Evolutionary conservation across 164 flowering plant genomes (phyloP).

Genomic region (Piper betle): DNA sequence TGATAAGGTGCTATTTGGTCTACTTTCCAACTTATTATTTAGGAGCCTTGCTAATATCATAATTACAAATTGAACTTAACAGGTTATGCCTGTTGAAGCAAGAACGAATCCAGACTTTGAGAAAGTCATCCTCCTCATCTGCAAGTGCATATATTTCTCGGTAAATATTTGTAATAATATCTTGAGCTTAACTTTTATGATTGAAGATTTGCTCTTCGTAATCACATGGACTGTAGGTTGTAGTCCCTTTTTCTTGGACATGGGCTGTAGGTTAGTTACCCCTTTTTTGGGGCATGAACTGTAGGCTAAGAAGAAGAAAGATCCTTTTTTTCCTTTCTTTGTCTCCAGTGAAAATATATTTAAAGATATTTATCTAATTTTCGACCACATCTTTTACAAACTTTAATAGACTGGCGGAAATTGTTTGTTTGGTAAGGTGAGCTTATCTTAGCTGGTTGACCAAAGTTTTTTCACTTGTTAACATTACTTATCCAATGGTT

Average conservation of each 20-base stretch:
- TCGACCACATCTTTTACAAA: background rate
- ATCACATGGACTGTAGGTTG: no score
- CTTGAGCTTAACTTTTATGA: background rate
- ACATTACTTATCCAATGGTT: background rate
- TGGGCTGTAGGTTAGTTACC: no score
- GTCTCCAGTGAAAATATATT: background rate
- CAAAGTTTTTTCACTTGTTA: background rate
- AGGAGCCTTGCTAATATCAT: background rate
- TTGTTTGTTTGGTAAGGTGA: background rate
- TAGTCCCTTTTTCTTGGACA: no score
- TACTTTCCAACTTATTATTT: background rate
- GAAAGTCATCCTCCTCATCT: constrained; percentile 38
- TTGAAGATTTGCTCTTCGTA: background rate
- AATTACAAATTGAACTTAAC: constrained; percentile 11
- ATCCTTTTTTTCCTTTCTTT: no score
- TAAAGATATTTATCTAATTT: background rate
- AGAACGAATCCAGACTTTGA: constrained; percentile 29
- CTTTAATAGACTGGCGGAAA: background rate
- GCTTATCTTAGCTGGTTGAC: background rate
- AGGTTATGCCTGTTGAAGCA: constrained; percentile 25
- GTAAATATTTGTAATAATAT: constrained; percentile 35
- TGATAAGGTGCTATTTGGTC: constrained; percentile 30
- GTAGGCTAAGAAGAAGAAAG: no score
- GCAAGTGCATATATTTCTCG: constrained; percentile 70
- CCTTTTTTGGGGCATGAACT: no score